These are phyloP conservation scores for Elongisporangium undulatum DNA, from an alignment of 352 stramenopile species.

Conservation along the genomic window DNA sequence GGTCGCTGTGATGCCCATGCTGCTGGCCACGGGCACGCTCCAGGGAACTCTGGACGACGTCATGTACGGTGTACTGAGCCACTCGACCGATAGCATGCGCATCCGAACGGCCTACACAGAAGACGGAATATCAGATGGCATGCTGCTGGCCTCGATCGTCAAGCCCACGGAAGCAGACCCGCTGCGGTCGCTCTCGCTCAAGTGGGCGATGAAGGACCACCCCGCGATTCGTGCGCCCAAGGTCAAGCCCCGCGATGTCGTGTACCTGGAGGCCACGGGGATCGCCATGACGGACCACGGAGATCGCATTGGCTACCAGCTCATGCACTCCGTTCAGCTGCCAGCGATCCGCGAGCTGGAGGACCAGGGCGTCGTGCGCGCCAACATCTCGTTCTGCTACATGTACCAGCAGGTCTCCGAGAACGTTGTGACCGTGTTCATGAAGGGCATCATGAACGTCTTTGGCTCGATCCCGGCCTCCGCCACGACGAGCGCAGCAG, in stretches of 20 bases:
- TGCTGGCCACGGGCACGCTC: slow-evolving; percentile 21
- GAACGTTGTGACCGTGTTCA: slow-evolving; percentile 32
- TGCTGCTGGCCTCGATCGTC: slow-evolving; percentile 31
- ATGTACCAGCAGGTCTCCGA: slow-evolving; percentile 31
- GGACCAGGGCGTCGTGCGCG: slow-evolving; percentile 25
- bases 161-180: slow-evolving; percentile 24
- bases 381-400: slow-evolving; percentile 41
- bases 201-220: slow-evolving; percentile 33
- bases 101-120: slow-evolving; percentile 34
- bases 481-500: slow-evolving; percentile 15
- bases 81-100: slow-evolving; percentile 32
- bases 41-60: slow-evolving; percentile 39
- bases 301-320: slow-evolving; percentile 47
- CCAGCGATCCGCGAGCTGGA: slow-evolving; percentile 30
- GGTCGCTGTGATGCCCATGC: slow-evolving; percentile 7
- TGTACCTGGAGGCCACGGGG: slow-evolving; percentile 41
- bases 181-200: slow-evolving; percentile 45
- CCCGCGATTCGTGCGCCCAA: slow-evolving; percentile 19
- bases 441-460: slow-evolving; percentile 24
- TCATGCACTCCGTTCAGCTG: slow-evolving; percentile 46
- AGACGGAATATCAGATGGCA: slow-evolving; percentile 26
- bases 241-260: slow-evolving; percentile 34
- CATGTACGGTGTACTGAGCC: slow-evolving; percentile 45
- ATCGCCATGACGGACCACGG: slow-evolving; percentile 30
- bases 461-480: slow-evolving; percentile 26